Conservation (phyloP, 768 basidiomycete species). For the Crepidotus variabilis region DNA sequence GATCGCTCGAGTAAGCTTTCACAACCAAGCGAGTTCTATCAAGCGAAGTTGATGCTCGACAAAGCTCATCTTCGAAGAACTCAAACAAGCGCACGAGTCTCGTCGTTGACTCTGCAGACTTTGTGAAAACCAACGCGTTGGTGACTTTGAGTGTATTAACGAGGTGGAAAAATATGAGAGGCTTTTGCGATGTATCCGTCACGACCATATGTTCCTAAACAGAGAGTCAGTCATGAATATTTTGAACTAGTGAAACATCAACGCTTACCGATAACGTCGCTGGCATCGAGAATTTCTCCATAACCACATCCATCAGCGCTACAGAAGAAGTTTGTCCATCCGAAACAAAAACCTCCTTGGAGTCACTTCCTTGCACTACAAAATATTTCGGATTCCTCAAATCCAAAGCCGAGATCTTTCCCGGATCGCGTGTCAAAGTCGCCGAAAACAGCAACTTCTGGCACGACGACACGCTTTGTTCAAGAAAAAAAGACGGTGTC, state of each 20-base stretch:
- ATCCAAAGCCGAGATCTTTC: conserved; percentile 82
- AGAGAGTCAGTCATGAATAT: background rate
- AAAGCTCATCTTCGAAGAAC: conserved; percentile 62
- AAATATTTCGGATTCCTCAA: conserved; percentile 84
- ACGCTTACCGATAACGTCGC: conserved; percentile 61
- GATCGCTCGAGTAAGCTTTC: conserved; percentile 85
- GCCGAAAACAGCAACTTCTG: conserved; percentile 97
- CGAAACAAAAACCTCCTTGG: conserved; percentile 13
- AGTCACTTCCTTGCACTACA: conserved; percentile 56
- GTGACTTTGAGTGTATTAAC: conserved; percentile 56
- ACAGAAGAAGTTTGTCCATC: conserved; percentile 19
- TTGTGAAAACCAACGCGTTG: conserved; percentile 92
- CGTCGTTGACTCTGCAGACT: conserved; percentile 86
- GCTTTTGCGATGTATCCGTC: conserved; percentile 76
- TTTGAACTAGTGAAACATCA: background rate
- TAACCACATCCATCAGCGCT: conserved; percentile 49
- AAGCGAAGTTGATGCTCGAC: background rate
- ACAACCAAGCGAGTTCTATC: conserved; percentile 36
- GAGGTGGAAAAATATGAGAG: conserved; percentile 85
- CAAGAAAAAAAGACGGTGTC: conserved; percentile 57
- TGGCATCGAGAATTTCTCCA: conserved; percentile 83
- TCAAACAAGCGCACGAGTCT: conserved; percentile 80
- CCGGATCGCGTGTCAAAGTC: conserved; percentile 90
- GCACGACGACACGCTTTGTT: conserved; percentile 62
- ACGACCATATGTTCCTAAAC: conserved; percentile 89